These are phyloP conservation scores for Leccinum rimulosum DNA, from an alignment of 768 basidiomycete genomes.

Conservation along the genomic window DNA sequence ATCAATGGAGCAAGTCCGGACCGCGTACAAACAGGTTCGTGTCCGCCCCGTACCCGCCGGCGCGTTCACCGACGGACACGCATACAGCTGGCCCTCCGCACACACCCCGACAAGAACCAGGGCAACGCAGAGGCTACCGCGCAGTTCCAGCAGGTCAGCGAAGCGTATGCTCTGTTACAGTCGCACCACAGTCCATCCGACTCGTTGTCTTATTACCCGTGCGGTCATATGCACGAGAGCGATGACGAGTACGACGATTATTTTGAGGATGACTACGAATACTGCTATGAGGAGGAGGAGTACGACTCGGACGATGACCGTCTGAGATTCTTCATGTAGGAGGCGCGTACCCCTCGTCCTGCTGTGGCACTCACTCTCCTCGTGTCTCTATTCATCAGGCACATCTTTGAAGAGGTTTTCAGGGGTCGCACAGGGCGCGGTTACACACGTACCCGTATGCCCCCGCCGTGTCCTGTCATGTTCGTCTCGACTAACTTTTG, in stretches of 20 bases:
- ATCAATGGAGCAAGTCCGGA: slow-evolving; percentile 62
- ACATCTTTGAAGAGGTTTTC: slow-evolving; percentile 47
- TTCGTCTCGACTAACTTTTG: slow-evolving; percentile 9
- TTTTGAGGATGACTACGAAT: slow-evolving; percentile 29
- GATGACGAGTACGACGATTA: slow-evolving; percentile 40
- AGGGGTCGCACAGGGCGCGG: slow-evolving; percentile 34
- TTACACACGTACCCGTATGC: slow-evolving; percentile 29
- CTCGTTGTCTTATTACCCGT: slow-evolving; percentile 15
- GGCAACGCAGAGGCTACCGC: slow-evolving; percentile 62
- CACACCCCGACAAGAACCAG: slow-evolving; percentile 78
- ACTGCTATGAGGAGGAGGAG: slow-evolving; percentile 28
- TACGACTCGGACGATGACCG: slow-evolving; percentile 35
- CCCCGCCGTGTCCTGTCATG: slow-evolving; percentile 7
- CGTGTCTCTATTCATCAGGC: slow-evolving; percentile 32
- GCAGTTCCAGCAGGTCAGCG: slow-evolving; percentile 66
- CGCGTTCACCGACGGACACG: background rate
- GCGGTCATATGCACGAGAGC: slow-evolving; percentile 29
- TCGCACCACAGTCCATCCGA: slow-evolving; percentile 45
- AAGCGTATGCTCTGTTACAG: slow-evolving; percentile 62
- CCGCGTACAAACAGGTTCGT: slow-evolving; percentile 64
- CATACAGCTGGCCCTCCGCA: slow-evolving; percentile 55
- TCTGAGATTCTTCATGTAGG: slow-evolving; percentile 47
- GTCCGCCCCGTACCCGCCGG: background rate
- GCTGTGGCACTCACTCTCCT: slow-evolving; percentile 2
- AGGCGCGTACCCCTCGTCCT: background rate